phyloP scores from a whole-genome alignment of 257 asterid genomes.

The Jacaranda mimosifolia region DNA sequence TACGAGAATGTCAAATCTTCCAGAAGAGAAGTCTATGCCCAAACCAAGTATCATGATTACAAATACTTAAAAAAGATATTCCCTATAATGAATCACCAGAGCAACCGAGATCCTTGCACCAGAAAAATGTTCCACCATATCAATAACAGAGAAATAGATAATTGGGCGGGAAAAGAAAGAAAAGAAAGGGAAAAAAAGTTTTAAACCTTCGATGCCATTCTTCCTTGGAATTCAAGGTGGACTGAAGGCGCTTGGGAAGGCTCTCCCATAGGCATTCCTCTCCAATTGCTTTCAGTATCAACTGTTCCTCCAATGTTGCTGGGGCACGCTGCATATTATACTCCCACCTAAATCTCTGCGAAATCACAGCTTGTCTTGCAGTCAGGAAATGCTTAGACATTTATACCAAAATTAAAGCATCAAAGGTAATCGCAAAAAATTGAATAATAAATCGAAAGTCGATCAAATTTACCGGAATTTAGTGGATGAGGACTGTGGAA shows the following conservation, averaged over 20 bases:
- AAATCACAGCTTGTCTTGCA: constrained; percentile 25
- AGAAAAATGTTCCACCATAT: background rate
- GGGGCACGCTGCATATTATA: constrained; percentile 77
- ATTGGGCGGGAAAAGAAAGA: background rate
- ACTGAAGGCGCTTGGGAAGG: constrained; percentile 95
- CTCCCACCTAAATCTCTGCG: constrained; percentile 36
- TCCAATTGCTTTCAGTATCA: constrained; percentile 73
- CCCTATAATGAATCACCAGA: background rate
- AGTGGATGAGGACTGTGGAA: constrained; percentile 28
- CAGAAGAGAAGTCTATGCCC: background rate
- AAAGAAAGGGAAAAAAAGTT: background rate
- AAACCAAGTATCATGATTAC: background rate
- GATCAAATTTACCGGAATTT: constrained; percentile 29
- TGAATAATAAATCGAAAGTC: constrained; percentile 7
- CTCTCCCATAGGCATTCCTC: constrained; percentile 91
- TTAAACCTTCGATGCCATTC: constrained; percentile 94
- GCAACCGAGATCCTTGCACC: background rate
- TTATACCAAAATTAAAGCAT: background rate
- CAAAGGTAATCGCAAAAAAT: constrained; percentile 5
- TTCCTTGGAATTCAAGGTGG: constrained; percentile 82
- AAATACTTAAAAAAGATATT: background rate
- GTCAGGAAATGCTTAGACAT: constrained; percentile 27
- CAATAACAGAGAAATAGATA: constrained; percentile 8
- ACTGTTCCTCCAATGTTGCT: constrained; percentile 88
- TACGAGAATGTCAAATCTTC: background rate